A percentile compares a stretch with the other conserved stretches of the same genome.
Evolutionary conservation across 139 green algal species (phyloP).

Genomic region (Raphidocelis subcapitata): DNA sequence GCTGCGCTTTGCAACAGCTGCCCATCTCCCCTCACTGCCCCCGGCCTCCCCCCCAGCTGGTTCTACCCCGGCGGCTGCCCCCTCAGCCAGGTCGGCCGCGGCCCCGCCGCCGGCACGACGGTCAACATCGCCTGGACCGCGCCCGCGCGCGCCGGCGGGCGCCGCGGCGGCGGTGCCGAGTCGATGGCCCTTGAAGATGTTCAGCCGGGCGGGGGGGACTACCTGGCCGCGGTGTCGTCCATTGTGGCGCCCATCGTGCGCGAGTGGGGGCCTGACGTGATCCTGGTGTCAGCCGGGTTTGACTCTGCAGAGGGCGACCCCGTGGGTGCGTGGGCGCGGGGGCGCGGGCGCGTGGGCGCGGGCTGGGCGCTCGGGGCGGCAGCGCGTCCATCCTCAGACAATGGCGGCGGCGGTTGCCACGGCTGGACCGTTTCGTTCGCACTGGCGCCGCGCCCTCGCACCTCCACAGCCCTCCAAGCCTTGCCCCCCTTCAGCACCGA

Average conservation of each 20-base stretch:
- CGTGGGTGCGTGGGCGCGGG: conserved; percentile 24
- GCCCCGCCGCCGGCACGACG: conserved; percentile 41
- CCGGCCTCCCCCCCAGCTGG: neutral
- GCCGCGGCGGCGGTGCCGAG: neutral
- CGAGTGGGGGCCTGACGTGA: conserved; percentile 62
- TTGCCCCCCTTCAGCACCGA: too few relatives aligned
- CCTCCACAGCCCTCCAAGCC: too few relatives aligned
- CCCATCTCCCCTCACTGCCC: neutral
- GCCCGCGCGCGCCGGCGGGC: conserved; percentile 6
- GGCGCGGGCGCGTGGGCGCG: neutral
- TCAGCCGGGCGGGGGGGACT: conserved; percentile 53
- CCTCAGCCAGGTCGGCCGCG: conserved; percentile 37
- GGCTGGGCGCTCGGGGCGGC: too few relatives aligned
- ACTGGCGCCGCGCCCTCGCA: too few relatives aligned
- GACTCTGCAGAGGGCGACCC: conserved; percentile 58
- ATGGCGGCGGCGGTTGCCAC: too few relatives aligned
- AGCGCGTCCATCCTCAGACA: too few relatives aligned
- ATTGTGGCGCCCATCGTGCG: conserved; percentile 66
- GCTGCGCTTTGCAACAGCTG: too few relatives aligned
- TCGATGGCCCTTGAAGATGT: too few relatives aligned
- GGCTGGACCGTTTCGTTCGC: too few relatives aligned
- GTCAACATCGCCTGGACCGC: conserved; percentile 65
- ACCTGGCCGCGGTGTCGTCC: conserved; percentile 49
- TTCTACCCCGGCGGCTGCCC: conserved; percentile 65
- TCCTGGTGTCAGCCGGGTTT: conserved; percentile 76